Evolutionary conservation across 2,329 filamentous ascomycete genomes (phyloP), one percentile per base, ranked within the genome.

Genomic region (Fusarium nelsonii): DNA sequence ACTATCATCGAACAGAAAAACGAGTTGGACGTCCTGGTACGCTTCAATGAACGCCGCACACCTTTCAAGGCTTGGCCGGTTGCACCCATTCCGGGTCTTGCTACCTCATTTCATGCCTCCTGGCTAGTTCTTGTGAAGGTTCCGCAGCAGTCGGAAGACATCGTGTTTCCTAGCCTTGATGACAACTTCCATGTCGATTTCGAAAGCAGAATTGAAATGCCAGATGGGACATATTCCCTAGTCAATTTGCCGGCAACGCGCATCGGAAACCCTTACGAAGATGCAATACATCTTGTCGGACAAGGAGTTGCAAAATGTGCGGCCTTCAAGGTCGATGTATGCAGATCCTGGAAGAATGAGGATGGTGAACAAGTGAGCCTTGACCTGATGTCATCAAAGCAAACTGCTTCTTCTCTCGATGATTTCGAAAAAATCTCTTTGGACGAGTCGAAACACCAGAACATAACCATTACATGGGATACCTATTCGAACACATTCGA

Each of bases 311-410:
- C 65, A 4, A 73, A 46, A 8, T 76, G 69, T 37, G 78, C 78
- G 1, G 77, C 77, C 0, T 78, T 80, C 62, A 76, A 78, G 28
- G 74, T 80, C 2, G 77, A 80, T 2, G 75, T 79, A 0, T 74
- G 74, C 4, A 72, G 78, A 3, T 75, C 77, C 1, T 77, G 73
- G 70, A 64, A 74, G 23, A 70, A 66, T 1, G 58, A 71, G 0
- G 64, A 75, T 1, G 77, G 76, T 0, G 50, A 55, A 0, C 63
- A 74, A 4, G 14, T 74, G 3, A 72, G 78, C 11, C 20, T 78
- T 75, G 50, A 92, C 82, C 77, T 91, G 83, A 80, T 91, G 89
- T 57, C 86, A 79, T 83, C 89, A 84, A 79, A 91, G 87, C 82
- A 90, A 84, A 76, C 89, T 85, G 75, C 87, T 84, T 16, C 86